A percentile compares a stretch with the other conserved stretches of the same genome.
Conservation (phyloP, 2,329 filamentous ascomycete species). For the Chaetomiaceae sp. region DNA sequence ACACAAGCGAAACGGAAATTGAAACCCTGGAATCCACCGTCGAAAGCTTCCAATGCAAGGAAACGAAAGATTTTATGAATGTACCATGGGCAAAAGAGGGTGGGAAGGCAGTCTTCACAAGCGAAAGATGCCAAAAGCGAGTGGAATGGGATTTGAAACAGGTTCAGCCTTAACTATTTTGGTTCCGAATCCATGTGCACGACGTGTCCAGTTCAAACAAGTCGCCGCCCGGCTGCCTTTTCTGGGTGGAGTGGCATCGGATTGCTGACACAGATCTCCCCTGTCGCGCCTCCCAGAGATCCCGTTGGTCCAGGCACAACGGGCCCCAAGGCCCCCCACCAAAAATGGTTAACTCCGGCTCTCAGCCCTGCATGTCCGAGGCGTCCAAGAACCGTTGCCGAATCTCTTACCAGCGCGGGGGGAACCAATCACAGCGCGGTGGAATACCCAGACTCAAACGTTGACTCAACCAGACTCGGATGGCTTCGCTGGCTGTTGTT, state of each 20-base stretch:
- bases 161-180: constrained; percentile 15
- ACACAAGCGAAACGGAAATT: constrained; percentile 1
- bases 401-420: constrained; percentile 8
- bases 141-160: constrained; percentile 14
- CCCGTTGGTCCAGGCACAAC: constrained; percentile 12
- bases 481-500: no score
- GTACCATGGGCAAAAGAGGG: constrained; percentile 15
- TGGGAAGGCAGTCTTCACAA: constrained; percentile 4
- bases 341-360: constrained; percentile 3
- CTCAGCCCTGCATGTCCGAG: constrained; percentile 16
- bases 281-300: constrained; percentile 4
- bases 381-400: neutral
- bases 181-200: constrained; percentile 20
- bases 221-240: constrained; percentile 22
- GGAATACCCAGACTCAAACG: neutral
- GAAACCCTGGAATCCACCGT: constrained; percentile 7
- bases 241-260: constrained; percentile 12
- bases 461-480: no score
- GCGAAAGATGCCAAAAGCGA: constrained; percentile 13
- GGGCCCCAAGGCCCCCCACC: neutral
- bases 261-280: constrained; percentile 17
- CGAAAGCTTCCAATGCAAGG: constrained; percentile 12
- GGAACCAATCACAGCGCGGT: constrained; percentile 19
- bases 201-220: constrained; percentile 28
- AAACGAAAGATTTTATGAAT: constrained; percentile 14